Evolutionary conservation across 1,284 basidiomycete genomes (phyloP).

Genomic region (Ganoderma leucocontextum): DNA sequence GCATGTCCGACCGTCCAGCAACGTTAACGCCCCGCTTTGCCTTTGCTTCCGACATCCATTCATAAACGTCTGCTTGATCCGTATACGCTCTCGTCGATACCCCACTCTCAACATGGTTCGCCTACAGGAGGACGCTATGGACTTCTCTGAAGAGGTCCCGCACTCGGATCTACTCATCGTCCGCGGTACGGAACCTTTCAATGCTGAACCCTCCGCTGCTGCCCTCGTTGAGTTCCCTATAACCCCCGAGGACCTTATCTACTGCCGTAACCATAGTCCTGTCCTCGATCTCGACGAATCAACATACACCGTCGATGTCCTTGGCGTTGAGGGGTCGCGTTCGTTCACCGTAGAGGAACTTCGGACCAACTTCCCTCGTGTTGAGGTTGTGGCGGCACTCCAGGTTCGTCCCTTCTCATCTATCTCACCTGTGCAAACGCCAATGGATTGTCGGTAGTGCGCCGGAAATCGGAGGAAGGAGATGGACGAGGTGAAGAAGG

Average conservation of each 20-base stretch:
- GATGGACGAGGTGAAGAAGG: slow-evolving; percentile 64
- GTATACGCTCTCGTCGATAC: neutral
- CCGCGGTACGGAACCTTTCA: slow-evolving; percentile 58
- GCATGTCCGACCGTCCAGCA: slow-evolving; percentile 20
- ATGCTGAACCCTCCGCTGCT: slow-evolving; percentile 62
- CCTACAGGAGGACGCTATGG: slow-evolving; percentile 36
- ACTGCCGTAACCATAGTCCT: slow-evolving; percentile 67
- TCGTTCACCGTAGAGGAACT: slow-evolving; percentile 52
- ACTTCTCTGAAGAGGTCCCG: slow-evolving; percentile 50
- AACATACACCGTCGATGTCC: slow-evolving; percentile 52
- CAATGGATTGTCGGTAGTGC: slow-evolving; percentile 50
- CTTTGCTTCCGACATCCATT: neutral
- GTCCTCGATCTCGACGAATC: slow-evolving; percentile 59
- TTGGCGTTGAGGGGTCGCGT: slow-evolving; percentile 45
- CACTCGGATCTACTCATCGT: slow-evolving; percentile 57
- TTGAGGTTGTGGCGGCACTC: slow-evolving; percentile 61
- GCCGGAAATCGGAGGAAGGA: slow-evolving; percentile 73
- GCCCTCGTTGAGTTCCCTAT: slow-evolving; percentile 60
- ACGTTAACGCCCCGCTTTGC: neutral
- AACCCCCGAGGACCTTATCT: slow-evolving; percentile 67
- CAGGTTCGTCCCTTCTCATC: slow-evolving; percentile 52
- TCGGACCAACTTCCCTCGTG: slow-evolving; percentile 50
- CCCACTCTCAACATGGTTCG: slow-evolving; percentile 1
- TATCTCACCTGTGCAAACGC: neutral
- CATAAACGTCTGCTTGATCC: neutral